Conservation (phyloP, 2,329 filamentous ascomycete genomes). For the Diaporthe australafricana region DNA sequence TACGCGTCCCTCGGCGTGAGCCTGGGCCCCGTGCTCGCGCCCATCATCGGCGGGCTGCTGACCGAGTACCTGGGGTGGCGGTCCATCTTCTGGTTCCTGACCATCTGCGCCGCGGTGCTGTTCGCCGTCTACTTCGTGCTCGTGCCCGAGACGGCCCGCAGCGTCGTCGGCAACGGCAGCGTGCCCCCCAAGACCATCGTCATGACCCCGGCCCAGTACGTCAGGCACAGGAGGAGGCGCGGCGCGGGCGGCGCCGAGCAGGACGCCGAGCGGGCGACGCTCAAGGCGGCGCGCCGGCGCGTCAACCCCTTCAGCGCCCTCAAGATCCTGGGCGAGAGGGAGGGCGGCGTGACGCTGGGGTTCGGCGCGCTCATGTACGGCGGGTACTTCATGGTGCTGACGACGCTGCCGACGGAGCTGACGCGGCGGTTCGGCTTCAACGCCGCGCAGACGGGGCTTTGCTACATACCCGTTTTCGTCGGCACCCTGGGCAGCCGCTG, state of each 20-base stretch:
- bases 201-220: constrained; percentile 48
- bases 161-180: constrained; percentile 59
- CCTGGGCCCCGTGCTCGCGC: constrained; percentile 54
- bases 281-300: too few species aligned
- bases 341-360: too few species aligned
- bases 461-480: constrained; percentile 52
- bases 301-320: too few species aligned
- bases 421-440: too few species aligned
- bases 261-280: too few species aligned
- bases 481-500: constrained; percentile 52
- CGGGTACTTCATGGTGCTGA: too few species aligned
- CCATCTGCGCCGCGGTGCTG: constrained; percentile 47
- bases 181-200: constrained; percentile 51
- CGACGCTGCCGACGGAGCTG: too few species aligned
- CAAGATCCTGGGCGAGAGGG: too few species aligned
- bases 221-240: constrained; percentile 46
- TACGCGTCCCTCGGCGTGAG: constrained; percentile 52
- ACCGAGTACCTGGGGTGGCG: constrained; percentile 64
- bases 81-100: constrained; percentile 68
- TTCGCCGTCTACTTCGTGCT: constrained; percentile 34
- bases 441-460: constrained; percentile 55
- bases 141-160: constrained; percentile 48
- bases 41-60: constrained; percentile 65
- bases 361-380: too few species aligned
- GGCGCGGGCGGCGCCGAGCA: too few species aligned